Percentiles rank a stretch among this genome's conserved stretches.
These are phyloP conservation scores for Globisporangium alternatum DNA, from an alignment of 352 stramenopile genomes.

Conservation along the genomic window DNA sequence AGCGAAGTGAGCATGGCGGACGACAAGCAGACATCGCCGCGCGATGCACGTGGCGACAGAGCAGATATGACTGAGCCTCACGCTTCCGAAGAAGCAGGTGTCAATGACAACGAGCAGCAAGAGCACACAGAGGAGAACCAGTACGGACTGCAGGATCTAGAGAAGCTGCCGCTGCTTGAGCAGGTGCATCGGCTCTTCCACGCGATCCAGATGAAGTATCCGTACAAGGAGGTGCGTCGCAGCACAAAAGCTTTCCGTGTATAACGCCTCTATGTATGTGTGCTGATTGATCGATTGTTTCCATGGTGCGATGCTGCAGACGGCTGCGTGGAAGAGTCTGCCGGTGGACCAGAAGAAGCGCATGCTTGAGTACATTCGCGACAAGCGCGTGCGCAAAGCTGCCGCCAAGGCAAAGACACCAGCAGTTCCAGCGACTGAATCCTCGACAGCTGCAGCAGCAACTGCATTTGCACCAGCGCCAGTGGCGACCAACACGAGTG, in stretches of 20 bases:
- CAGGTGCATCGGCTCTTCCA: conserved; percentile 84
- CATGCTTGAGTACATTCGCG: conserved; percentile 82
- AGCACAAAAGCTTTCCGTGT: not conserved
- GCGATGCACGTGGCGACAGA: conserved; percentile 1
- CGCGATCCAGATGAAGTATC: conserved; percentile 78
- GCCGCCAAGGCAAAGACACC: conserved; percentile 12
- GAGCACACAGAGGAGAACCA: conserved; percentile 42
- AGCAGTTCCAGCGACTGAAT: conserved; percentile 6
- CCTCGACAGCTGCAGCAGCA: not conserved
- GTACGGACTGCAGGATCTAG: conserved; percentile 68
- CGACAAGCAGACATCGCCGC: not conserved
- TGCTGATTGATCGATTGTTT: not conserved
- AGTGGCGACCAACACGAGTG: conserved; percentile 8
- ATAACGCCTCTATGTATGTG: not conserved
- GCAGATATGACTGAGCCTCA: not conserved
- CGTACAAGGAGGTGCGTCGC: conserved; percentile 67
- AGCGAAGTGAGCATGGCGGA: not conserved
- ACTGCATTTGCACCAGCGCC: not conserved
- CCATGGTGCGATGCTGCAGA: conserved; percentile 28
- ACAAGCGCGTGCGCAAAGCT: conserved; percentile 39
- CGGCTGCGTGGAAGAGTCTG: conserved; percentile 68
- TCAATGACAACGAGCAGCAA: not conserved
- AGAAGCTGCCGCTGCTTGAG: conserved; percentile 69
- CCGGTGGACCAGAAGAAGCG: conserved; percentile 74
- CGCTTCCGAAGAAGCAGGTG: not conserved